Conservation (phyloP, 2,329 filamentous ascomycete species). For the Whalleya microplaca region DNA sequence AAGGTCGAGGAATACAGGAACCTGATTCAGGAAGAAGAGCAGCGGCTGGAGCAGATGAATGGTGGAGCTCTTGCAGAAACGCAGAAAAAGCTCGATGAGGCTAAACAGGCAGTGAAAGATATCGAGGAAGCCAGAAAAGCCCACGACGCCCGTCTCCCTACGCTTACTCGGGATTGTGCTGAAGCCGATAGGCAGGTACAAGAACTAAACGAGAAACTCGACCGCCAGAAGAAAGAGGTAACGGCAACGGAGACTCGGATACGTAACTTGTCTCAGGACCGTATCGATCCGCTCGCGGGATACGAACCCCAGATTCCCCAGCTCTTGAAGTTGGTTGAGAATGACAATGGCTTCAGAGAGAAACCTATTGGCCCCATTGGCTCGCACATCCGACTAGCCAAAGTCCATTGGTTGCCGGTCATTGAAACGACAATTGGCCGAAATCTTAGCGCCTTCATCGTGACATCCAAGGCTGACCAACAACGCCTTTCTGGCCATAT, state of each 20-base stretch:
- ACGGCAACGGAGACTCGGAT: constrained; percentile 55
- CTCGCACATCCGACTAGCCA: constrained; percentile 72
- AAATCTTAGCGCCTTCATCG: constrained; percentile 76
- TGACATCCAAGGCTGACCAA: constrained; percentile 77
- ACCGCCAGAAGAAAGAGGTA: constrained; percentile 58
- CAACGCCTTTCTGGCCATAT: constrained; percentile 69
- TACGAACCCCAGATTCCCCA: constrained; percentile 66
- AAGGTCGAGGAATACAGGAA: constrained; percentile 49
- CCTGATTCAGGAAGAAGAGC: constrained; percentile 59
- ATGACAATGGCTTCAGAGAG: constrained; percentile 69
- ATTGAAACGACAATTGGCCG: constrained; percentile 78
- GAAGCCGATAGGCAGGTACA: constrained; percentile 33
- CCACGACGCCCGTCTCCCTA: constrained; percentile 29
- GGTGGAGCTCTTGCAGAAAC: constrained; percentile 71
- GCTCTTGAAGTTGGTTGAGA: constrained; percentile 70
- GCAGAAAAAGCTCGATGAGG: constrained; percentile 60
- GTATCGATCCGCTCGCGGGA: constrained; percentile 62
- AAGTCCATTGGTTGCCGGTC: constrained; percentile 82
- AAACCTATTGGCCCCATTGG: constrained; percentile 86
- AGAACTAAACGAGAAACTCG: constrained; percentile 36
- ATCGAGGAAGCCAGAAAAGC: constrained; percentile 41
- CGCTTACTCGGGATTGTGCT: constrained; percentile 34
- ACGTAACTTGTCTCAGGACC: constrained; percentile 56
- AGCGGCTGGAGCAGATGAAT: constrained; percentile 67
- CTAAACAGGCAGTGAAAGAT: constrained; percentile 52